Percentiles rank a stretch among this genome's conserved stretches.
Conservation (phyloP, 768 basidiomycete genomes). For the Suillus clintonianus region DNA sequence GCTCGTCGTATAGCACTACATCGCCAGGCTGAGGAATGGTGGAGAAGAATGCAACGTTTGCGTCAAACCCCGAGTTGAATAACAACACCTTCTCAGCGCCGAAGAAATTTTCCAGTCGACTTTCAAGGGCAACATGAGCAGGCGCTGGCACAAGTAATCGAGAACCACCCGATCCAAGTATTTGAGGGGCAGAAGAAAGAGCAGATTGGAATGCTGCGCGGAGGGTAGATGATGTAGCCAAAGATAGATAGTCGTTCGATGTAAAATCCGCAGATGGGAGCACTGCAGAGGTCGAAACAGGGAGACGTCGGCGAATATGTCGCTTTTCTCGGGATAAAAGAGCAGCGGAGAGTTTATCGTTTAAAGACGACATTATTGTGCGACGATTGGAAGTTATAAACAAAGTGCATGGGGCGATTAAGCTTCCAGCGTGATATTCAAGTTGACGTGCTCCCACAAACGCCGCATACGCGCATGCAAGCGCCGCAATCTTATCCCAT, state of each 20-base stretch:
- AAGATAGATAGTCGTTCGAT: conserved; percentile 93
- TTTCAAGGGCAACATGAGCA: conserved; percentile 69
- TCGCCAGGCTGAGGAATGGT: conserved; percentile 79
- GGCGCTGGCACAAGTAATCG: conserved; percentile 70
- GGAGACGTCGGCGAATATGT: conserved; percentile 70
- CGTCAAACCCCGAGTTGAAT: conserved; percentile 93
- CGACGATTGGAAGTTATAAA: neutral
- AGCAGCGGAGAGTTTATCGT: conserved; percentile 47
- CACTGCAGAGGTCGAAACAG: conserved; percentile 39
- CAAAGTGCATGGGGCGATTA: neutral
- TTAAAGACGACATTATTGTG: conserved; percentile 30
- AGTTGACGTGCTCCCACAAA: neutral
- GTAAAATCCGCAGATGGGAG: conserved; percentile 62
- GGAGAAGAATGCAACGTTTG: conserved; percentile 86
- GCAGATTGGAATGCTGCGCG: conserved; percentile 59
- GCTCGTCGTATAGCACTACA: conserved; percentile 78
- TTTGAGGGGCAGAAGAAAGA: conserved; percentile 48
- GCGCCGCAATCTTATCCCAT: no score
- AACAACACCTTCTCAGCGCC: conserved; percentile 64
- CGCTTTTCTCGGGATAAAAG: conserved; percentile 66
- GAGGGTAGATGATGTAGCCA: conserved; percentile 60
- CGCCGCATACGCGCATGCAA: no score
- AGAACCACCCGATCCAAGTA: conserved; percentile 88
- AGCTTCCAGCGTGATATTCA: neutral
- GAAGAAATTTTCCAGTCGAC: conserved; percentile 67